Percentiles rank a stretch among this genome's conserved stretches.
Evolutionary conservation across 345 rosid species (phyloP).

Genomic region (Anastatica hierochuntica): DNA sequence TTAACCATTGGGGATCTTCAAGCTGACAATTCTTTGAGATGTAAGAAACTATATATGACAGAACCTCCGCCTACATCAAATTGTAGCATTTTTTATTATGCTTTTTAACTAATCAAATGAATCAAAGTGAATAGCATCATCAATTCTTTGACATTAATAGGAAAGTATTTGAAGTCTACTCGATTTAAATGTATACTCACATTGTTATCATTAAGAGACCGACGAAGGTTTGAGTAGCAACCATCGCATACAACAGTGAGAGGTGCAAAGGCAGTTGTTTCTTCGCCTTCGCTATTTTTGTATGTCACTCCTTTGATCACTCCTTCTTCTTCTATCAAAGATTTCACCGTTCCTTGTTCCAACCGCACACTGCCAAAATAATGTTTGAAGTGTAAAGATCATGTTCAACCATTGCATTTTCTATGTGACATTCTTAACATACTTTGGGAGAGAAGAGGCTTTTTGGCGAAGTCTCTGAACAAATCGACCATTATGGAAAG

Average conservation of each 20-base stretch:
- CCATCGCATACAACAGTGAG: constrained; percentile 46
- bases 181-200: constrained; percentile 3
- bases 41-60: no score
- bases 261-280: constrained; percentile 30
- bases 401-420: no score
- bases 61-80: no score
- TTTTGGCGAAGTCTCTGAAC: constrained; percentile 25
- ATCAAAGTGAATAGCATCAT: no score
- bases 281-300: constrained; percentile 27
- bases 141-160: background rate
- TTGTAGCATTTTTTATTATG: no score
- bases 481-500: constrained; percentile 26
- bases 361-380: constrained; percentile 22
- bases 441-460: constrained; percentile 28
- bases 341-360: constrained; percentile 38
- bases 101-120: no score
- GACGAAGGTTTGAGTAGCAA: constrained; percentile 37
- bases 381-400: background rate
- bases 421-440: no score
- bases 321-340: constrained; percentile 39
- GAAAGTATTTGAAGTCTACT: no score
- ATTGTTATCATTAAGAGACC: constrained; percentile 32
- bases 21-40: no score
- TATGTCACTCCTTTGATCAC: constrained; percentile 34
- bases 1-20: no score